Conservation (phyloP, 225 moss, liverwort and hornwort genomes). For the Polytrichum formosum region DNA sequence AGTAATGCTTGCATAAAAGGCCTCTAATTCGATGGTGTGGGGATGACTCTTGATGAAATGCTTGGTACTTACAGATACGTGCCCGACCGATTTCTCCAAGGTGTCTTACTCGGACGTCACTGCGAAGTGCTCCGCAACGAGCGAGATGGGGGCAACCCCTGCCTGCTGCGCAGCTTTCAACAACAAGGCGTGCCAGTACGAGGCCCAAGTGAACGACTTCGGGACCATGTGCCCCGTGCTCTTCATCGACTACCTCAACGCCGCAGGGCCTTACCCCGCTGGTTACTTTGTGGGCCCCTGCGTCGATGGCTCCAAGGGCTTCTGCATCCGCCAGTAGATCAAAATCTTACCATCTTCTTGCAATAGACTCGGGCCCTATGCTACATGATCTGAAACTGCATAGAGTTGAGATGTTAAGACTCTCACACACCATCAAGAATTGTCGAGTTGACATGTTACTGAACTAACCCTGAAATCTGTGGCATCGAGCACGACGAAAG, state of each 20-base stretch:
- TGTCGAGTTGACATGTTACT: too few relatives aligned
- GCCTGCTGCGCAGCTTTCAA: slow-evolving; percentile 40
- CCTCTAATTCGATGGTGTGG: too few relatives aligned
- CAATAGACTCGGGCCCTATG: too few relatives aligned
- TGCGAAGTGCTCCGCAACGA: slow-evolving; percentile 15
- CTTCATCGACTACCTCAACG: slow-evolving; percentile 33
- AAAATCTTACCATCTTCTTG: background rate
- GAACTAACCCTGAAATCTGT: too few relatives aligned
- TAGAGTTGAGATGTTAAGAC: too few relatives aligned
- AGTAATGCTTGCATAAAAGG: too few relatives aligned
- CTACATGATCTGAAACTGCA: too few relatives aligned
- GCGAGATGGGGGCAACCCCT: slow-evolving; percentile 11
- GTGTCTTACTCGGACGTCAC: slow-evolving; percentile 33
- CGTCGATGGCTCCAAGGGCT: slow-evolving; percentile 20
- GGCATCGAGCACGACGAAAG: too few relatives aligned
- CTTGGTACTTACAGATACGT: slow-evolving; percentile 8
- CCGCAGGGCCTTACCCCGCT: slow-evolving; percentile 23
- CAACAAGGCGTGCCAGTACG: slow-evolving; percentile 39
- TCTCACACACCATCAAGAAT: too few relatives aligned
- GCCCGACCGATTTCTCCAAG: slow-evolving; percentile 33
- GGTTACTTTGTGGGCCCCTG: slow-evolving; percentile 27
- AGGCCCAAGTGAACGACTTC: slow-evolving; percentile 40
- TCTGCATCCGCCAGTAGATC: slow-evolving; percentile 19
- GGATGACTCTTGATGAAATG: too few relatives aligned
- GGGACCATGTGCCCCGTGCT: slow-evolving; percentile 37